Base-by-base conservation (phyloP, 2,329 filamentous ascomycete species). In the Stagonosporopsis rhizophila region DNA sequence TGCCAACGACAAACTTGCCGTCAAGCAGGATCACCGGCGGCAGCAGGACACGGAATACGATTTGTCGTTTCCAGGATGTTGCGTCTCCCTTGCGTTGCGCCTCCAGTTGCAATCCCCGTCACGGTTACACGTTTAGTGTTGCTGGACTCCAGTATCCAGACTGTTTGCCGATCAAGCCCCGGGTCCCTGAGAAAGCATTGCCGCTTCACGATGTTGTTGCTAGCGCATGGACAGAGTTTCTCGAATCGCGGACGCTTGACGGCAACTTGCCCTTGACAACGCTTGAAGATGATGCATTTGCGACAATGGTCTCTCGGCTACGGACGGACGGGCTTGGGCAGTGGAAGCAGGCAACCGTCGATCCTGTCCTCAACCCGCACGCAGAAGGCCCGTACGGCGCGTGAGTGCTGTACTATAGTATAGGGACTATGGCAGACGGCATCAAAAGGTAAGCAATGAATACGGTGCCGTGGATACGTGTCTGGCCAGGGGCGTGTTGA, bases 401-500 rank as follows among this genome's bases (percentile, higher is more conserved):
- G 28, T n/a, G 6, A 15, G 5, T 32, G 30, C 15, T n/a, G 30
- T 32, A n/a, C 30, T 32, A 32, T 32, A 32, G 54, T 48, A n/a
- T n/a, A 60, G 52, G 37, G 53, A 51, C 25, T 42, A 53, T 56
- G 50, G 46, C 48, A 56, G 46, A 59, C 45, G 52, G 58, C 53
- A 60, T 46, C 48, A 52, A 58, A 51, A 32, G 47, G 44, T 50
- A 48, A 56, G 60, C 54, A 61, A 71, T 69, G 51, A 61, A 71
- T 69, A 56, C 53, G 46, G 37, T 45, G 41, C 40, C 40, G 42
- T 47, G 41, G 46, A 46, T 56, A 66, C 68, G 71, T 71, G 72
- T 75, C 73, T 75, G 66, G 72, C 71, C 66, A 68, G 72, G 70
- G 69, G 62, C 65, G 67, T n/a, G n/a, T 55, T 66, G 62, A 60